Conservation (phyloP, 192 early-diverging fungal species). For the Coemansia sp. region DNA sequence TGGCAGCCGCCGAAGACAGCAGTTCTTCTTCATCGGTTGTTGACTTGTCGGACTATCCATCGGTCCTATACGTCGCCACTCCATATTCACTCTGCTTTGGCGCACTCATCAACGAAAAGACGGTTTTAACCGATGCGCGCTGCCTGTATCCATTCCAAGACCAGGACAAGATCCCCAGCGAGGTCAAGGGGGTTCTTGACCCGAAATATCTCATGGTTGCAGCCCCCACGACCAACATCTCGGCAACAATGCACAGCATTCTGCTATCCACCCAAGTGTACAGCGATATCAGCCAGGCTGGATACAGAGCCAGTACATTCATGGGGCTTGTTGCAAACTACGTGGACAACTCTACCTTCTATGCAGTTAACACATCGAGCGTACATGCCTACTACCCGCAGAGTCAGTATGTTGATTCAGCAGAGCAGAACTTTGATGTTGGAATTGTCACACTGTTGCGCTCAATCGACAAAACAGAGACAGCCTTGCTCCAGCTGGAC, state of each 20-base stretch:
- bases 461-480: conserved; percentile 18
- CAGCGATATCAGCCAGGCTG: conserved; percentile 28
- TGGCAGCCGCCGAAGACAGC: conserved; percentile 4
- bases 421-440: conserved; percentile 53
- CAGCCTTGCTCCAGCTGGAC: conserved; percentile 37
- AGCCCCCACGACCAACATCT: conserved; percentile 34
- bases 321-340: conserved; percentile 38
- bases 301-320: conserved; percentile 32
- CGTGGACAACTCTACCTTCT: conserved; percentile 50
- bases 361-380: conserved; percentile 30
- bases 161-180: conserved; percentile 22
- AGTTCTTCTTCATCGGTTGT: conserved; percentile 15
- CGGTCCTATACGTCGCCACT: conserved; percentile 41
- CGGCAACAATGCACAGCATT: conserved; percentile 45
- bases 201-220: conserved; percentile 47
- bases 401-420: conserved; percentile 34
- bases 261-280: conserved; percentile 46
- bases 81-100: conserved; percentile 48
- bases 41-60: conserved; percentile 36
- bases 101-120: conserved; percentile 31
- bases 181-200: conserved; percentile 31
- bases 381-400: conserved; percentile 53
- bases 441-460: conserved; percentile 39
- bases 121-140: conserved; percentile 50
- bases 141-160: conserved; percentile 50